These are phyloP conservation scores for Boletus holoroseus DNA, from an alignment of 1,284 basidiomycete genomes.

Conservation along the genomic window DNA sequence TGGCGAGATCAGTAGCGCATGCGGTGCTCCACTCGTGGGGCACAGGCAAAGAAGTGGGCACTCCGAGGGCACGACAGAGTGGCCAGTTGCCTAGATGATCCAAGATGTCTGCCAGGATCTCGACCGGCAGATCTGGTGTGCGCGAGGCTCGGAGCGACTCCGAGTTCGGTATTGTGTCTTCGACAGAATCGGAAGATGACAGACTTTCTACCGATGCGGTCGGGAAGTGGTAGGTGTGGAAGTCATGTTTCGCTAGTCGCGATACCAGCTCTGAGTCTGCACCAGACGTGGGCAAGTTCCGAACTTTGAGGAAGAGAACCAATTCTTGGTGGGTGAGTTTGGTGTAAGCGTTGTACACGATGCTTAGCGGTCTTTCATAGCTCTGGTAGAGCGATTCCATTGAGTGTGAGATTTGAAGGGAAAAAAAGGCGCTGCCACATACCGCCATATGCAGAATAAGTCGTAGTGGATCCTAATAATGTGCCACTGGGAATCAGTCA, in stretches of 20 bases:
- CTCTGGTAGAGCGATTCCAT: slow-evolving; percentile 9
- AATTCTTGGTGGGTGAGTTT: slow-evolving; percentile 62
- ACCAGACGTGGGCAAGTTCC: slow-evolving; percentile 59
- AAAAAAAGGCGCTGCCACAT: slow-evolving; percentile 10
- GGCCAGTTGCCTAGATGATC: slow-evolving; percentile 78
- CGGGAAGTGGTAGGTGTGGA: slow-evolving; percentile 63
- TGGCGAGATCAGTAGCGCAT: slow-evolving; percentile 58
- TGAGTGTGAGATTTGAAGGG: slow-evolving; percentile 15
- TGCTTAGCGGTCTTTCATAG: slow-evolving; percentile 22
- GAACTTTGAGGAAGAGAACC: slow-evolving; percentile 64
- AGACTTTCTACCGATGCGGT: slow-evolving; percentile 23
- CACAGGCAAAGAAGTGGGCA: slow-evolving; percentile 60
- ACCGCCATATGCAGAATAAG: slow-evolving; percentile 25
- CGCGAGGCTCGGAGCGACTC: slow-evolving; percentile 22
- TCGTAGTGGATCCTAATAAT: slow-evolving; percentile 7
- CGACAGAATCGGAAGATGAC: slow-evolving; percentile 18
- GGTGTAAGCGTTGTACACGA: slow-evolving; percentile 49
- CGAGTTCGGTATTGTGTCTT: slow-evolving; percentile 23
- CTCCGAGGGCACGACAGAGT: slow-evolving; percentile 65
- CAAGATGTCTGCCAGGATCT: slow-evolving; percentile 70
- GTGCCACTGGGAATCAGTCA: slow-evolving; percentile 3
- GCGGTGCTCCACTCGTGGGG: slow-evolving; percentile 69
- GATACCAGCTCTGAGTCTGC: slow-evolving; percentile 57
- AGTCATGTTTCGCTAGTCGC: slow-evolving; percentile 64
- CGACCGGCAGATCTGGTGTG: slow-evolving; percentile 61